Evolutionary conservation across 345 rosid species (phyloP).

Genomic region (Populus nigra): DNA sequence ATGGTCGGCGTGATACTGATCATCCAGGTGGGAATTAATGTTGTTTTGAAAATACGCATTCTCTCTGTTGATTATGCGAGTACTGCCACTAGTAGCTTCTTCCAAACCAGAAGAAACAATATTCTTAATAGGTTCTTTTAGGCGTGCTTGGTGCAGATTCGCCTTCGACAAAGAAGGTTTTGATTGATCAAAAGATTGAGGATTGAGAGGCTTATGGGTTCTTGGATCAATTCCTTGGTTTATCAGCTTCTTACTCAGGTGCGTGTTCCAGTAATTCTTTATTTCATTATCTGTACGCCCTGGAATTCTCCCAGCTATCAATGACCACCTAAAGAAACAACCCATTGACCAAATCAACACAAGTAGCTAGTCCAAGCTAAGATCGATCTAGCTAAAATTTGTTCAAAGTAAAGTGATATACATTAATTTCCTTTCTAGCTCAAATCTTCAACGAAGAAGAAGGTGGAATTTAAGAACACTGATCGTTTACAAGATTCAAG

Average conservation of each 20-base stretch:
- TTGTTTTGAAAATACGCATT: conserved; percentile 2
- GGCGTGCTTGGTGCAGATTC: conserved; percentile 22
- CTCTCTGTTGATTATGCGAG: conserved; percentile 17
- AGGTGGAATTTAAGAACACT: not conserved
- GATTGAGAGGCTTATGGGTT: conserved; percentile 65
- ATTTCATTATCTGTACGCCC: conserved; percentile 90
- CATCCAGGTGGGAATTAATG: not conserved
- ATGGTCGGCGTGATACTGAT: not conserved
- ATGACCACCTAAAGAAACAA: conserved; percentile 53
- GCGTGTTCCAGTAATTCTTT: conserved; percentile 92
- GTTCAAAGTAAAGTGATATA: not conserved
- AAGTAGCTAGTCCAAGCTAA: not conserved
- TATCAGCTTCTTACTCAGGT: conserved; percentile 71
- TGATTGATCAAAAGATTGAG: conserved; percentile 1
- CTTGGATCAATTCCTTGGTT: conserved; percentile 80
- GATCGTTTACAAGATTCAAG: not conserved
- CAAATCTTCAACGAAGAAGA: not conserved
- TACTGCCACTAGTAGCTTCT: conserved; percentile 18
- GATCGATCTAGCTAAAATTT: not conserved
- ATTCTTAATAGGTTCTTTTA: not conserved
- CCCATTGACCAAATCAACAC: not conserved
- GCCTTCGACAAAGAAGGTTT: conserved; percentile 24
- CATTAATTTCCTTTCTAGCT: not conserved
- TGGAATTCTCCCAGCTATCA: conserved; percentile 87
- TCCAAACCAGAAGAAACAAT: conserved; percentile 21